These are phyloP conservation scores for Trichoderma sp. DNA, from an alignment of 2,329 filamentous ascomycete species.

Conservation along the genomic window DNA sequence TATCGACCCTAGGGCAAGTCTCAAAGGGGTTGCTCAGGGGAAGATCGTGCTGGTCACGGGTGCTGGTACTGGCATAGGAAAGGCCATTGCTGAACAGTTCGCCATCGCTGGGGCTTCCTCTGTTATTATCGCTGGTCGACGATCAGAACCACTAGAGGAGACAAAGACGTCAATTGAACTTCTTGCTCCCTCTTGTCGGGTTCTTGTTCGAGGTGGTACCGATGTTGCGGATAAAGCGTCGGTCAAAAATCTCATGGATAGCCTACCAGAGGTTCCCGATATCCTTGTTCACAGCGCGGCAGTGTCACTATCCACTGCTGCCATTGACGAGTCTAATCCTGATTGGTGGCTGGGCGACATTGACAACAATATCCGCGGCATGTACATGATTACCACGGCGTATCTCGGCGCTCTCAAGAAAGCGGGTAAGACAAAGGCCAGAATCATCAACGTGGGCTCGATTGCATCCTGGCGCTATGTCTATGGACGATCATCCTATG, in stretches of 20 bases:
- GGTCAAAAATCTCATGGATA: not conserved
- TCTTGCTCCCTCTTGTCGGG: not conserved
- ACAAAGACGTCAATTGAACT: not conserved
- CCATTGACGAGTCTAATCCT: not conserved
- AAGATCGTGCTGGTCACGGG: not conserved
- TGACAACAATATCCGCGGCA: constrained; percentile 5
- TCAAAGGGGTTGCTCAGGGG: not conserved
- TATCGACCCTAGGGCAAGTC: not conserved
- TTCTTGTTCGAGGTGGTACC: not conserved
- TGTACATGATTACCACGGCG: not conserved
- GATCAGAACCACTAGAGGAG: not conserved
- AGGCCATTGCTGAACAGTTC: not conserved
- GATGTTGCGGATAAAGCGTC: not conserved
- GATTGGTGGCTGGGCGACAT: constrained; percentile 6
- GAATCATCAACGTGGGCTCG: constrained; percentile 9
- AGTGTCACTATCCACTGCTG: not conserved
- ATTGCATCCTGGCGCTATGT: constrained; percentile 2
- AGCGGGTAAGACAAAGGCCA: not conserved
- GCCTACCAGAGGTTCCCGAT: not conserved
- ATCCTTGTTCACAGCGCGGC: constrained; percentile 2
- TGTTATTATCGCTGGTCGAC: not conserved
- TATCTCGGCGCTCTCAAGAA: not conserved
- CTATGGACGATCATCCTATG: not conserved
- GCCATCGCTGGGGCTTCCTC: not conserved
- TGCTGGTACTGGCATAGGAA: not conserved